phyloP scores from a whole-genome alignment of 192 early-diverging fungal species.

The Entomortierella parvispora region DNA sequence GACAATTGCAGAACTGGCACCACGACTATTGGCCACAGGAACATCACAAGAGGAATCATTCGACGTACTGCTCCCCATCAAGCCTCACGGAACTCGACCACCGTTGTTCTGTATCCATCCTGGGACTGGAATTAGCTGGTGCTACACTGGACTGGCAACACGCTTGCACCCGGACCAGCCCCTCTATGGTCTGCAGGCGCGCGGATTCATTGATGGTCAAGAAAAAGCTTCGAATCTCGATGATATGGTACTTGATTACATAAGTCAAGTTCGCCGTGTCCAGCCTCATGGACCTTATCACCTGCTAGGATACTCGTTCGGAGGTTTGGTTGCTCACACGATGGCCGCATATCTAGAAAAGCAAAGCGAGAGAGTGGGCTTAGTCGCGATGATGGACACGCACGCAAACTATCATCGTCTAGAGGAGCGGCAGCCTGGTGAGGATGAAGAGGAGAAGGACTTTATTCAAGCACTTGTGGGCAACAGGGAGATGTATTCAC shows the following conservation, averaged over 20 bases:
- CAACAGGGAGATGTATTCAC: conserved; percentile 2
- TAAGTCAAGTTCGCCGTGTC: conserved; percentile 4
- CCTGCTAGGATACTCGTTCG: conserved; percentile 16
- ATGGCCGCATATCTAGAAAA: conserved; percentile 12
- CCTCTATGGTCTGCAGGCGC: conserved; percentile 31
- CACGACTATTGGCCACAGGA: not conserved
- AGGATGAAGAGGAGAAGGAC: not conserved
- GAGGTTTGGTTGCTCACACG: conserved; percentile 2
- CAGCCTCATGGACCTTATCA: no score
- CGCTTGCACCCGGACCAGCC: conserved; percentile 23
- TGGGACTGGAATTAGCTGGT: conserved; percentile 13
- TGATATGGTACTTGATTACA: conserved; percentile 20
- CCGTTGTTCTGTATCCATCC: conserved; percentile 36
- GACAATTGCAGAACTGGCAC: conserved; percentile 14
- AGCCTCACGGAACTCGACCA: conserved; percentile 16
- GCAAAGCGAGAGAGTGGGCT: not conserved
- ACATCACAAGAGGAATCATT: not conserved
- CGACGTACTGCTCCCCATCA: conserved; percentile 19
- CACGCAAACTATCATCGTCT: no score
- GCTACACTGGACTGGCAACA: conserved; percentile 13
- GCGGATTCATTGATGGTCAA: conserved; percentile 14
- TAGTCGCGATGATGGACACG: conserved; percentile 16
- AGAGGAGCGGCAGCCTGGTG: no score
- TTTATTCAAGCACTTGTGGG: not conserved
- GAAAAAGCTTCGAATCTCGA: not conserved